Percentiles rank a stretch among this genome's conserved stretches.
These are phyloP conservation scores for Chalciporus chontae DNA, from an alignment of 768 basidiomycete genomes.

Conservation along the genomic window DNA sequence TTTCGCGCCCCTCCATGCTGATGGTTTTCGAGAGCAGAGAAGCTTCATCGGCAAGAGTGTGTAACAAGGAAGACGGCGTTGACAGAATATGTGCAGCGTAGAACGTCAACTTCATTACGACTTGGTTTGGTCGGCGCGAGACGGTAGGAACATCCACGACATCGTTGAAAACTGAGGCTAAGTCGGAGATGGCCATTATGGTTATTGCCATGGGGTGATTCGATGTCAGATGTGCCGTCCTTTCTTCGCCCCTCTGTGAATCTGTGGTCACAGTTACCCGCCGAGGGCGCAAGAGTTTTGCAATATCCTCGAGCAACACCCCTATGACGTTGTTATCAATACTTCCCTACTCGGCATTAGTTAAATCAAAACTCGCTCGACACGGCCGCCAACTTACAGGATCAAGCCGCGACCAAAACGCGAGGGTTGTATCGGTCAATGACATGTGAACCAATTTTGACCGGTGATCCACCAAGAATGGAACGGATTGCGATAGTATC, in stretches of 20 bases:
- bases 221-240: neutral
- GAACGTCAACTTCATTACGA: slow-evolving; percentile 61
- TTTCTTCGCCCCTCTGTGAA: neutral
- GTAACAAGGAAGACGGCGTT: slow-evolving; percentile 42
- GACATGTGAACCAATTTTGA: slow-evolving; percentile 52
- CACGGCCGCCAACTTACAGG: slow-evolving; percentile 21
- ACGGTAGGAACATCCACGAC: neutral
- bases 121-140: slow-evolving; percentile 27
- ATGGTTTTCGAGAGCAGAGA: slow-evolving; percentile 25
- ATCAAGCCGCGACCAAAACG: slow-evolving; percentile 63
- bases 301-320: slow-evolving; percentile 55
- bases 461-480: slow-evolving; percentile 61
- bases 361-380: neutral
- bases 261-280: slow-evolving; percentile 15
- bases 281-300: slow-evolving; percentile 48
- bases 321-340: slow-evolving; percentile 41
- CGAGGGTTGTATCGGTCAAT: slow-evolving; percentile 51
- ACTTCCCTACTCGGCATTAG: slow-evolving; percentile 28
- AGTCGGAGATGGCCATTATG: slow-evolving; percentile 28
- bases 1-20: slow-evolving; percentile 16
- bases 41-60: slow-evolving; percentile 41
- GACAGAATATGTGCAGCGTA: slow-evolving; percentile 62
- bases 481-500: slow-evolving; percentile 50
- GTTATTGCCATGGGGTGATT: slow-evolving; percentile 14
- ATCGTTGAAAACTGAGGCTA: slow-evolving; percentile 18